A percentile compares a stretch with the other conserved stretches of the same genome.
Conservation (phyloP, 495 filamentous ascomycete genomes). For the Geoglossum glabrum region DNA sequence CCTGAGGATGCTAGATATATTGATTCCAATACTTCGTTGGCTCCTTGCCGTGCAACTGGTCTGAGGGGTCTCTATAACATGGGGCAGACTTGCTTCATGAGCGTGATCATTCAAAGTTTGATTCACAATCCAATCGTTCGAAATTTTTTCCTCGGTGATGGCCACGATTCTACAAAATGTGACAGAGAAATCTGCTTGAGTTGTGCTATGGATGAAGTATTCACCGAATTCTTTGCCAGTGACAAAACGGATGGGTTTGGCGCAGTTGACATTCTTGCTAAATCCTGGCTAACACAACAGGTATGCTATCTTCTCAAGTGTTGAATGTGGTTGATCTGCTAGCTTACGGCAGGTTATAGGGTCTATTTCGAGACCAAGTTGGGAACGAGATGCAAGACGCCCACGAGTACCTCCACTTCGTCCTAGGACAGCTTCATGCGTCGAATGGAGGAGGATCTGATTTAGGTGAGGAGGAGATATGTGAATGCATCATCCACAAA, state of each 20-base stretch:
- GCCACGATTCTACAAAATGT: slow-evolving; percentile 55
- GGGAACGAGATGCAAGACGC: slow-evolving; percentile 70
- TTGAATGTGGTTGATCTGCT: background rate
- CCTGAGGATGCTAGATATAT: slow-evolving; percentile 40
- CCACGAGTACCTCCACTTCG: slow-evolving; percentile 86
- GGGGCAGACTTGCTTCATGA: slow-evolving; percentile 85
- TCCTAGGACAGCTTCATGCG: slow-evolving; percentile 67
- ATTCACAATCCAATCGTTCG: slow-evolving; percentile 74
- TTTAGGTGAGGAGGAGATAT: slow-evolving; percentile 21
- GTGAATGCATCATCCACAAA: slow-evolving; percentile 74
- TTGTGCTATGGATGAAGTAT: slow-evolving; percentile 80
- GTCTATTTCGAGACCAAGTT: slow-evolving; percentile 14
- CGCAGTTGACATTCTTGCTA: slow-evolving; percentile 57
- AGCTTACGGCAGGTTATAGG: slow-evolving; percentile 35
- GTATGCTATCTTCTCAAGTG: slow-evolving; percentile 18
- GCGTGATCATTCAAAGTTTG: slow-evolving; percentile 70
- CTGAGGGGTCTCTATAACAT: slow-evolving; percentile 85
- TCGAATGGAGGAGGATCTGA: slow-evolving; percentile 30
- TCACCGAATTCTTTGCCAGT: slow-evolving; percentile 65
- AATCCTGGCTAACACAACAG: slow-evolving; percentile 51
- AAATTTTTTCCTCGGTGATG: slow-evolving; percentile 71
- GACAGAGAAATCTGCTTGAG: slow-evolving; percentile 48
- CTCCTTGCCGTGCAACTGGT: slow-evolving; percentile 49
- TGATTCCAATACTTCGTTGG: slow-evolving; percentile 33
- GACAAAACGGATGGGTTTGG: slow-evolving; percentile 72